Evolutionary conservation across 2,329 filamentous ascomycete species (phyloP), one percentile per base, ranked within the genome.

Genomic region (Phaeosphaeriaceae sp.): DNA sequence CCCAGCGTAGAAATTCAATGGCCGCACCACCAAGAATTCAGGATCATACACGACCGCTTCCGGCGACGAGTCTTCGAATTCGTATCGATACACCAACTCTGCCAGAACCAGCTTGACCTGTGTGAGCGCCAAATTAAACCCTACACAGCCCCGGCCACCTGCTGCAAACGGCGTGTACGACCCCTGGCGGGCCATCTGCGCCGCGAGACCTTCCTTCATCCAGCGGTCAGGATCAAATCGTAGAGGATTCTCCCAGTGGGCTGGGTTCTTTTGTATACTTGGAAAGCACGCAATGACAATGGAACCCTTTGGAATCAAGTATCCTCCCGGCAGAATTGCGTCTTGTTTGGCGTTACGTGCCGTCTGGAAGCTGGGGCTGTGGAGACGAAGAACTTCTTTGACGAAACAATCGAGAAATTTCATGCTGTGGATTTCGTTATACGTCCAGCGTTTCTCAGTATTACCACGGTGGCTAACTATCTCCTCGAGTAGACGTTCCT

Each of bases 181-280:
- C 21, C 43, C 48, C 52, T 53, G 52, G 1, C 41, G 55, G n/a
- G n/a, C n/a, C n/a, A n/a, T 26, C 1, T 52, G 47, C 26, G 50
- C 49, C 4, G 41, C 15, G 46, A 83, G 81, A 11, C 74, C 70
- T 0, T 81, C 78, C 0, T 78, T 78, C 52, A 80, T 78, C 84
- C 84, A 87, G 2, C 84, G 73, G 50, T 86, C 83, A 0, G 83
- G 82, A 56, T 86, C 75, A 60, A 87, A 87, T 0, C 74, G 73
- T 1, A 74, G 67, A 0, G 83, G 84, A 60, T 85, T 82, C 36
- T 82, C 77, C 84, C 84, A 87, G 2, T 81, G 47, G 2, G 71
- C 71, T 0, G 80, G 74, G 69, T 85, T 85, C 63, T 81, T 77
- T 57, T 78, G 75, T 39, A 79, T 75, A 36, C 71, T 66, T 42